Percentiles rank a stretch among this genome's conserved stretches.
Conservation (phyloP, 257 asterid genomes). For the Schizonepeta tenuifolia region DNA sequence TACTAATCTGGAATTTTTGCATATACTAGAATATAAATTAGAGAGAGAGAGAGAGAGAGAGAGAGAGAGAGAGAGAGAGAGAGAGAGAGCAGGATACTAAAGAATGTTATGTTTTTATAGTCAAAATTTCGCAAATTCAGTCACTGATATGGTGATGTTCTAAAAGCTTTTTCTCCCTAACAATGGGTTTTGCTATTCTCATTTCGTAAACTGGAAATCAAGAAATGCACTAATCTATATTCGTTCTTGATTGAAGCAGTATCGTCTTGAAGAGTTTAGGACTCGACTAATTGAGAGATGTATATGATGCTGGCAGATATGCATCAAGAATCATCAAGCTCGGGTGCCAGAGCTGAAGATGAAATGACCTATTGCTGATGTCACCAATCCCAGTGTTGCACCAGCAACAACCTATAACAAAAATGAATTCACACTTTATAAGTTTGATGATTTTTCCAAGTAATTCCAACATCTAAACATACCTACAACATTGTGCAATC, state of each 20-base stretch:
- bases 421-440: neutral
- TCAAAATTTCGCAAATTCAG: constrained; percentile 22
- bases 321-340: constrained; percentile 37
- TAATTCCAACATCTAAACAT: neutral
- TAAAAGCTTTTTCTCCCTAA: constrained; percentile 28
- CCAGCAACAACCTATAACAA: constrained; percentile 78
- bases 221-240: constrained; percentile 27
- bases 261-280: constrained; percentile 15
- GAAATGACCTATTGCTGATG: constrained; percentile 53
- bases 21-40: too few species aligned
- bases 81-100: neutral
- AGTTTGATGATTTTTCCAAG: neutral
- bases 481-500: neutral
- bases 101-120: constrained; percentile 3
- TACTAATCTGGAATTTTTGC: too few species aligned
- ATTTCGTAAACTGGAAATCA: constrained; percentile 22
- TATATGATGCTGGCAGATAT: constrained; percentile 2
- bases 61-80: neutral
- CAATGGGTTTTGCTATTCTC: constrained; percentile 34
- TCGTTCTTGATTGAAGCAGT: constrained; percentile 19
- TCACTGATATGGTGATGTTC: neutral
- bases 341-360: constrained; percentile 37
- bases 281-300: neutral
- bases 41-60: too few species aligned
- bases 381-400: constrained; percentile 63